Conservation (phyloP, 257 asterid genomes). For the Fraxinus quadrangulata region DNA sequence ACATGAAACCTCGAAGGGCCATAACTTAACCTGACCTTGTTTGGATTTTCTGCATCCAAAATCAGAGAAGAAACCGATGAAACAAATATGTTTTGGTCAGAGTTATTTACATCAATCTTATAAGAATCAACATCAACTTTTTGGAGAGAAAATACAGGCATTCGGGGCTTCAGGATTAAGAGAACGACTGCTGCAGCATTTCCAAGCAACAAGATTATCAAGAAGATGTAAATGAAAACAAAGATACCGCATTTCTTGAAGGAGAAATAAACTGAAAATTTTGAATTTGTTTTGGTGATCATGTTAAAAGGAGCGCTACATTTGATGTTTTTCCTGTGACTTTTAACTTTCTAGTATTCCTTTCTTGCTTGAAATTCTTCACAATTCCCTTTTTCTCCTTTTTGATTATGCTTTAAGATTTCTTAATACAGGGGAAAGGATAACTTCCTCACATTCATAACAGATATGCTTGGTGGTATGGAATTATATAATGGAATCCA, state of each 20-base stretch:
- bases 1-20: conserved; percentile 47
- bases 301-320: conserved; percentile 19
- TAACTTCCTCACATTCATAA: neutral
- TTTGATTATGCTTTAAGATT: conserved; percentile 26
- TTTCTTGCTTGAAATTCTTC: conserved; percentile 45
- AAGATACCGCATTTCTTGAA: conserved; percentile 39
- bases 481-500: neutral
- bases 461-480: neutral
- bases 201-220: conserved; percentile 34
- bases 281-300: conserved; percentile 2
- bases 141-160: conserved; percentile 56
- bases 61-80: conserved; percentile 47
- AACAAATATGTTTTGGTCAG: conserved; percentile 33
- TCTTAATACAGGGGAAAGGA: conserved; percentile 6
- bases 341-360: conserved; percentile 40
- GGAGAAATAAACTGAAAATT: conserved; percentile 27
- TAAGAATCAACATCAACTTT: conserved; percentile 46
- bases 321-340: neutral
- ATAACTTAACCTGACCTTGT: conserved; percentile 55
- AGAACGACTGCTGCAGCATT: conserved; percentile 31
- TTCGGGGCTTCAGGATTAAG: conserved; percentile 51
- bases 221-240: conserved; percentile 37
- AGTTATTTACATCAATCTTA: conserved; percentile 36
- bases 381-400: conserved; percentile 14
- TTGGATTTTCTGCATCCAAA: conserved; percentile 55